Evolutionary conservation across 2,329 filamentous ascomycete genomes (phyloP).

Genomic region (Fusarium circinatum): DNA sequence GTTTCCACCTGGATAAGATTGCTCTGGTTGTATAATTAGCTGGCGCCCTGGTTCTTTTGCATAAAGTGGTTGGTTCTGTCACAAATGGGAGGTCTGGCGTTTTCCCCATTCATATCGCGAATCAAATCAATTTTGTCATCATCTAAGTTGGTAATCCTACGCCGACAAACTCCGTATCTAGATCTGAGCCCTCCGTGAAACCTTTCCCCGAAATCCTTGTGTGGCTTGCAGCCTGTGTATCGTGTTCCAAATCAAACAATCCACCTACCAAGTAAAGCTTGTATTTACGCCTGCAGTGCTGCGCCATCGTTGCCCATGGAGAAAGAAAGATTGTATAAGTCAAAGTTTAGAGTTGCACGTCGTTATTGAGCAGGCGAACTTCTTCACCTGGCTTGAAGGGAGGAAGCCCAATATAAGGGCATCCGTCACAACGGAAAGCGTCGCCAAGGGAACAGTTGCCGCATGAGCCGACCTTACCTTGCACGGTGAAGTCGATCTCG

Average conservation of each 20-base stretch:
- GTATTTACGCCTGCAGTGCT: slow-evolving; percentile 41
- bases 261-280: slow-evolving; percentile 33
- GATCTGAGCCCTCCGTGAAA: slow-evolving; percentile 41
- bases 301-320: slow-evolving; percentile 29
- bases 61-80: slow-evolving; percentile 24
- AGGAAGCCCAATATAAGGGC: slow-evolving; percentile 89
- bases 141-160: slow-evolving; percentile 38
- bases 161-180: slow-evolving; percentile 40
- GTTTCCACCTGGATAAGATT: not conserved
- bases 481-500: slow-evolving; percentile 96
- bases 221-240: slow-evolving; percentile 27
- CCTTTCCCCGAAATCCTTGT: slow-evolving; percentile 28
- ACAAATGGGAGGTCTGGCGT: slow-evolving; percentile 36
- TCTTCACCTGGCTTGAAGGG: slow-evolving; percentile 98
- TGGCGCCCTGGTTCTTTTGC: slow-evolving; percentile 30
- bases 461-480: slow-evolving; percentile 95
- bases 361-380: slow-evolving; percentile 86
- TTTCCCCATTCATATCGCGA: slow-evolving; percentile 14
- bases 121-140: slow-evolving; percentile 35
- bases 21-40: slow-evolving; percentile 10
- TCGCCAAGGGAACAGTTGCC: slow-evolving; percentile 94
- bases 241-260: slow-evolving; percentile 30
- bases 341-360: slow-evolving; percentile 76
- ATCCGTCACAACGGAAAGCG: slow-evolving; percentile 79
- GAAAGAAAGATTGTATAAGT: not conserved